Conservation (phyloP, 2,329 filamentous ascomycete genomes). For the Myriosclerotinia curreyana region DNA sequence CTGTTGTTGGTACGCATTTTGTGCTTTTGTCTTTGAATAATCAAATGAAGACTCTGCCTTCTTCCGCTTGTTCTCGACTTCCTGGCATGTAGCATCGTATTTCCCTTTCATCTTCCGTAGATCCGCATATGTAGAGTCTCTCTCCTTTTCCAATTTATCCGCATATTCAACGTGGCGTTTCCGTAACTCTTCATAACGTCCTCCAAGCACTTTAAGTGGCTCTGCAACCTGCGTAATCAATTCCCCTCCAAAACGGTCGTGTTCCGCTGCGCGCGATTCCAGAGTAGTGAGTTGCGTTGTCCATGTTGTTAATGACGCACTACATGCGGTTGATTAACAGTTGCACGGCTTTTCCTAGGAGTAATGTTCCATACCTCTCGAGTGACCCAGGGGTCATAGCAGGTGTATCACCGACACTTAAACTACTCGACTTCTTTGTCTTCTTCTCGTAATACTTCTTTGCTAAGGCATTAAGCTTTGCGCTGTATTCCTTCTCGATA, state of each 20-base stretch:
- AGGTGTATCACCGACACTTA: slow-evolving; percentile 93
- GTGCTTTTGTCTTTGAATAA: slow-evolving; percentile 78
- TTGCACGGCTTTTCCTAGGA: slow-evolving; percentile 19
- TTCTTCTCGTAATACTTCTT: slow-evolving; percentile 99
- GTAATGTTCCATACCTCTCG: slow-evolving; percentile 60
- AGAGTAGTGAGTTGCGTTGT: slow-evolving; percentile 87
- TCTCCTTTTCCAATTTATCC: slow-evolving; percentile 82
- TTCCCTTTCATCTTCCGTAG: slow-evolving; percentile 88
- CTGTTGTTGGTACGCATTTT: slow-evolving; percentile 89
- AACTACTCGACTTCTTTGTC: slow-evolving; percentile 76
- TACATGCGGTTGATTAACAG: slow-evolving; percentile 38
- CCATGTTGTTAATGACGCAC: slow-evolving; percentile 96
- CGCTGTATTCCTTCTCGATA: slow-evolving; percentile 96
- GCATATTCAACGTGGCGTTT: slow-evolving; percentile 90
- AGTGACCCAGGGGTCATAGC: slow-evolving; percentile 91
- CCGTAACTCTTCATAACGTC: slow-evolving; percentile 83
- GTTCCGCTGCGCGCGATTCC: slow-evolving; percentile 82
- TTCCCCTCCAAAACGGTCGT: slow-evolving; percentile 79
- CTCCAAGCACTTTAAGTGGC: slow-evolving; percentile 71
- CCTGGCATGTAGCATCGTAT: slow-evolving; percentile 90
- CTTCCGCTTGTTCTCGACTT: slow-evolving; percentile 90
- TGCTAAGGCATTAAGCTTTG: slow-evolving; percentile 80
- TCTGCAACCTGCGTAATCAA: slow-evolving; percentile 80
- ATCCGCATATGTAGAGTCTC: slow-evolving; percentile 78
- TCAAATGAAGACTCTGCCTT: slow-evolving; percentile 95